These are phyloP conservation scores for Allomyces javanicus DNA, from an alignment of 192 early-diverging fungal genomes.

Conservation along the genomic window DNA sequence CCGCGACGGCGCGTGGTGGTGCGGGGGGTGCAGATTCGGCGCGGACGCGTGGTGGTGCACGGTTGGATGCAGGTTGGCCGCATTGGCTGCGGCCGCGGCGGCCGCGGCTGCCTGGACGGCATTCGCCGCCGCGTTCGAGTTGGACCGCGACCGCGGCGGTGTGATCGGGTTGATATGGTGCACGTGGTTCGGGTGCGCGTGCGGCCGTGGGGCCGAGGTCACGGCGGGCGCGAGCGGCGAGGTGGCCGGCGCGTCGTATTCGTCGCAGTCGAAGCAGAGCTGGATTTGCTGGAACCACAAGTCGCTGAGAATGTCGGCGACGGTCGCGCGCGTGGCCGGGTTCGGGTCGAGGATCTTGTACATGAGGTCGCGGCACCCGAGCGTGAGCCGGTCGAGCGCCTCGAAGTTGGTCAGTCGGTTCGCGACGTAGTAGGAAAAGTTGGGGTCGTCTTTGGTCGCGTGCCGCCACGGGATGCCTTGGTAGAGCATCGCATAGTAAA, in stretches of 20 bases:
- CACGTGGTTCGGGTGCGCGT: neutral
- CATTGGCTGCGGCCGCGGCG: neutral
- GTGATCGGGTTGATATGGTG: neutral
- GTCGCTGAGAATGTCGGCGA: conserved; percentile 45
- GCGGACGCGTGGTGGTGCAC: neutral
- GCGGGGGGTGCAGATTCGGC: too few relatives aligned
- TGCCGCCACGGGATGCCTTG: conserved; percentile 44
- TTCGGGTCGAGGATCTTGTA: conserved; percentile 70
- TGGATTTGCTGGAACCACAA: conserved; percentile 53
- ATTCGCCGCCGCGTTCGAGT: neutral
- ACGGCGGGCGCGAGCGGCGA: neutral
- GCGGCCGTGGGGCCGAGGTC: neutral
- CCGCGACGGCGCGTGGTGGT: too few relatives aligned
- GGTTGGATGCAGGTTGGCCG: neutral
- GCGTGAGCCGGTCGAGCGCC: conserved; percentile 36
- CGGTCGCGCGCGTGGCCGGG: conserved; percentile 43
- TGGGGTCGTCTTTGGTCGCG: conserved; percentile 37
- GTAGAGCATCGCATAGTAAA: conserved; percentile 66
- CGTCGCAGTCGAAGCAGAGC: conserved; percentile 23
- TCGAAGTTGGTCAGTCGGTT: conserved; percentile 30
- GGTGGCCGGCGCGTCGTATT: neutral
- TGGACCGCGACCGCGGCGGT: conserved; percentile 1
- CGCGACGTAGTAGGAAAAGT: conserved; percentile 13
- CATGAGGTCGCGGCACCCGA: conserved; percentile 49
- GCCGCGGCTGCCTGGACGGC: neutral